A percentile compares a stretch with the other conserved stretches of the same genome.
These are phyloP conservation scores for Rhodotorula sp. DNA, from an alignment of 1,284 basidiomycete genomes.

Conservation along the genomic window DNA sequence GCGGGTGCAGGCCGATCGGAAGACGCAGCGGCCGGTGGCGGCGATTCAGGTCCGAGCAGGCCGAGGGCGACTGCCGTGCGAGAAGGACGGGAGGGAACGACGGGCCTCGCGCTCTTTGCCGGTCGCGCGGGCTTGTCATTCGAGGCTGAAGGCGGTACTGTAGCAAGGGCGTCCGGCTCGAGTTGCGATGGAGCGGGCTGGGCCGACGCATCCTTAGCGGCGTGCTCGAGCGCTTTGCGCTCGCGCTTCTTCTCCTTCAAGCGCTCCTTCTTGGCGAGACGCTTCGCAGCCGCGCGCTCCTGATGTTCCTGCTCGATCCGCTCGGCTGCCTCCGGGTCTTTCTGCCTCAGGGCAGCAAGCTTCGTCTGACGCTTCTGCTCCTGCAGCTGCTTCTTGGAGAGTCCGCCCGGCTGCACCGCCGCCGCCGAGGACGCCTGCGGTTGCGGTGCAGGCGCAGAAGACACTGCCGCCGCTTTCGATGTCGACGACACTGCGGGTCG, in stretches of 20 bases:
- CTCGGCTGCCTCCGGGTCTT: constrained; percentile 29
- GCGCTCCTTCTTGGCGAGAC: constrained; percentile 16
- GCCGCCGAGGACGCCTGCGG: not conserved
- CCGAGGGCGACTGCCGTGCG: constrained; percentile 26
- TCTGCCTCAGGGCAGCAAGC: constrained; percentile 23
- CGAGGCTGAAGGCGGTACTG: constrained; percentile 38
- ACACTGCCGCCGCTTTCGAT: not conserved
- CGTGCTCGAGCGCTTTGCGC: constrained; percentile 9
- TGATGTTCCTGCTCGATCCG: constrained; percentile 15
- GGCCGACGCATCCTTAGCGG: constrained; percentile 36
- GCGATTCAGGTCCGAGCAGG: constrained; percentile 20
- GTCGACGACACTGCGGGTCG: not conserved
- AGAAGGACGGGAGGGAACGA: constrained; percentile 30
- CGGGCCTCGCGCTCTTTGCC: constrained; percentile 2
- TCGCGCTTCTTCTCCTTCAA: constrained; percentile 26
- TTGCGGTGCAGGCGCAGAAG: not conserved
- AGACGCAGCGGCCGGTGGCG: constrained; percentile 7
- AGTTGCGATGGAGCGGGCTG: constrained; percentile 43
- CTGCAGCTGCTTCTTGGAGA: constrained; percentile 23
- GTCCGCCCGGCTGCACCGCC: not conserved
- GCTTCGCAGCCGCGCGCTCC: constrained; percentile 23
- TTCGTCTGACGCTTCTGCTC: constrained; percentile 18
- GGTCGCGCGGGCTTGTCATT: constrained; percentile 5
- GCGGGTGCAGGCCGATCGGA: constrained; percentile 3
- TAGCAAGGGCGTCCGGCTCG: constrained; percentile 37